Evolutionary conservation across 768 basidiomycete genomes (phyloP), one percentile per base, ranked within the genome.

Genomic region (Boletus vermiculosoides): DNA sequence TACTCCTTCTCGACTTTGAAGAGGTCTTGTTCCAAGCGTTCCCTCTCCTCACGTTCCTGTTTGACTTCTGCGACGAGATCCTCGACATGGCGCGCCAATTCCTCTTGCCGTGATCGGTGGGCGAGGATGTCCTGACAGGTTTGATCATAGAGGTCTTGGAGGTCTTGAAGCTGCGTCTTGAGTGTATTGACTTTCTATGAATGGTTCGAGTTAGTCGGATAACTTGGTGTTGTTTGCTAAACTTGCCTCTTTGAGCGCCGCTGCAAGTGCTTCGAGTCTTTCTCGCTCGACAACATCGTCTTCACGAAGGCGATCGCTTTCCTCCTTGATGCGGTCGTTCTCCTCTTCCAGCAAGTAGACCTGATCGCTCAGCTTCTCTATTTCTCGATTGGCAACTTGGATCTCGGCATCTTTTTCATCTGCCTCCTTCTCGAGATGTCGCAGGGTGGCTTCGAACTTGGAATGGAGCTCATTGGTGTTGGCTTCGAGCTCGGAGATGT

Each of bases 321-420:
- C 88, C 63, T 92, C 90, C 66, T 81, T 84, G 49, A 89, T 69
- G 31, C 83, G 78, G 59, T 95, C 92, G 52, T 86, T 83, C 66
- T 94, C 89, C 57, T 96, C 92, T 67, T 98, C 96, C 1, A 96
- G 81, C 44, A 84, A 76, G 71, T 90, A 94, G 10, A 97, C 82
- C 52, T 86, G 84, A 58, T 91, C 86, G 6, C 91, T 84, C 45
- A 96, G 82, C 57, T 81, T 84, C 66, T 94, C 87, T 23, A 96
- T 85, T 42, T 94, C 88, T 42, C 82, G 76, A 62, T 89, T 90
- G 41, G 90, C 78, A 18, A 78, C 76, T 50, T 87, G 81, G 40
- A 94, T 81, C 70, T 94, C 90, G 2, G 75, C 81, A 49, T 94
- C 92, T 72, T 91, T 92, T 63, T 86, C 84, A 10, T 87, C 87